Evolutionary conservation across 495 filamentous ascomycete species (phyloP).

Genomic region (Hypoxylon fragiforme): DNA sequence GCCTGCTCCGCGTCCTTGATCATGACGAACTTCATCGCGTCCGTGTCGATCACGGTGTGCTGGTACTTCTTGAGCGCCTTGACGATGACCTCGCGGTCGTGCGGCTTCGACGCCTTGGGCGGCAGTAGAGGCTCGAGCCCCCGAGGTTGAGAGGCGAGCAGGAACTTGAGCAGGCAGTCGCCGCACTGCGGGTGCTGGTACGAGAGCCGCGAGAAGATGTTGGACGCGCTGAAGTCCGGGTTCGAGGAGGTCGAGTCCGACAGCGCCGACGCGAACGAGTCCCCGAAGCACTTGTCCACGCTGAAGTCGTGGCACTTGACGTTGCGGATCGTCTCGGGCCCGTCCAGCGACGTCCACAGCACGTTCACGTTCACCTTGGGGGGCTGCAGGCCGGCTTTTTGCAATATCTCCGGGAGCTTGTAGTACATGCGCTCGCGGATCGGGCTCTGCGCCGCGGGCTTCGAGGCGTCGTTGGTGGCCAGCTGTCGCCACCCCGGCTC

Average conservation of each 20-base stretch:
- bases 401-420: constrained; percentile 37
- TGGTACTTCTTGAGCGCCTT: constrained; percentile 48
- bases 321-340: constrained; percentile 44
- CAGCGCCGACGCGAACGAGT: constrained; percentile 42
- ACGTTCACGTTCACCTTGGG: constrained; percentile 46
- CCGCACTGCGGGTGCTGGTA: constrained; percentile 43
- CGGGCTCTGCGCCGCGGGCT: constrained; percentile 33
- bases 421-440: constrained; percentile 43
- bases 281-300: constrained; percentile 45
- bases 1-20: constrained; percentile 50
- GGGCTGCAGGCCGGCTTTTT: constrained; percentile 42
- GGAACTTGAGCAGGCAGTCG: constrained; percentile 47
- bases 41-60: constrained; percentile 44
- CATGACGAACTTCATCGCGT: constrained; percentile 49
- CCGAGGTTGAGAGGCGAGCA: constrained; percentile 37
- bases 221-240: constrained; percentile 42
- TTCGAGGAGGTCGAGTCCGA: constrained; percentile 39
- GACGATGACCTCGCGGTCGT: constrained; percentile 39
- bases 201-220: constrained; percentile 44
- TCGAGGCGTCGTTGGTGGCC: constrained; percentile 22
- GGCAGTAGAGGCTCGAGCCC: constrained; percentile 44
- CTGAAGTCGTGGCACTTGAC: constrained; percentile 45
- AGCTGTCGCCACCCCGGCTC: constrained; percentile 40
- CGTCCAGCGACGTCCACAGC: constrained; percentile 49
- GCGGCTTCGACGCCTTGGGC: constrained; percentile 25